Evolutionary conservation across 306 rosid species (phyloP), one percentile per base, ranked within the genome.

Genomic region (Rosa multiflora): DNA sequence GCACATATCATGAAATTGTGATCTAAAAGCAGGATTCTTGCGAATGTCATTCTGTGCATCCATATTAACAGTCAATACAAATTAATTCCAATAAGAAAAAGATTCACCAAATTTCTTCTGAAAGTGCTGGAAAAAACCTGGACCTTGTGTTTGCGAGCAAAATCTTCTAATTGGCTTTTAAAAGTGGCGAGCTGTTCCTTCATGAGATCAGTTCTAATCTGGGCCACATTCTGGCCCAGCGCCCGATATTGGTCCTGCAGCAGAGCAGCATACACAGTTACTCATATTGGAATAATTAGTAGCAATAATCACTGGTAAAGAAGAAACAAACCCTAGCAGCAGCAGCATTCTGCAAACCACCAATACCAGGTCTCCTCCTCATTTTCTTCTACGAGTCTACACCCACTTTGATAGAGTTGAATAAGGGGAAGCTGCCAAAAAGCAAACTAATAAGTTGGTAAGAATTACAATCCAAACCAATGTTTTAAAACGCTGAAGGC

Each of bases 1-100:
- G 82, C 99, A 94, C 97, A 95, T 94, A 82, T 94, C 97, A 68
- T 95, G 99, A 78, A 95, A 95, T 82, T 92, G 99, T 66, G 99
- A 92, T 84, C 99, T 87, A 85, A 95, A 95, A 7, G 98, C 97
- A 40, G 98, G 99, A 77, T 95, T 95, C 97, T 92, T 92, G 70
- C 97, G 90, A 62, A 95, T 95, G 69, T 95, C 99, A 87, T 90
- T 92, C 98, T 95, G 91, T 79, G 80, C n/a, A 63, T 37, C 18
- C 73, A 58, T 1, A 69, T 44, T 23, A 26, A 39, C 67, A 14
- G 44, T 55, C 74, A 51, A 23, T 14, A 6, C 13, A 77, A 32
- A 39, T 21, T 9, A 15, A 11, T 67, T 40, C 46, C 53, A 32
- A 56, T 1, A n/a, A 12, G 12, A 66, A 37, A 6, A 32, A 15